Evolutionary conservation across 306 rosid genomes (phyloP), one percentile per base, ranked within the genome.

Genomic region (Benincasa hispida): DNA sequence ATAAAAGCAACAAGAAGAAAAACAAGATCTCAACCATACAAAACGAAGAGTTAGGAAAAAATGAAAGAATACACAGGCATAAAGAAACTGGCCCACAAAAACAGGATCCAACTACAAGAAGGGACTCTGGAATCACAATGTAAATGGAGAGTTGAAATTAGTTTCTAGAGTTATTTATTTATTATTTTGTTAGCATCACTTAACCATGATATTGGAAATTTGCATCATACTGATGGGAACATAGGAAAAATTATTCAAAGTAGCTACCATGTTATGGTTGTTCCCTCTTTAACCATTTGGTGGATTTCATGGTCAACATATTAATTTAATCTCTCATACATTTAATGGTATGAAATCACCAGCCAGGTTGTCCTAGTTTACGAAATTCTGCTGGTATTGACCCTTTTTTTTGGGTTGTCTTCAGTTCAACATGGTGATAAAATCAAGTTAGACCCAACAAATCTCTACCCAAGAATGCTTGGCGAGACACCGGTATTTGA

Each of bases 391-490:
- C 61, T 72, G 47, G 76, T 28, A 72, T 27, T 72, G 45, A 72
- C 57, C 17, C 19, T 0, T 28, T 45, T 72, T 72, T 17, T 85
- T 79, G 76, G 85, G 68, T 84, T 79, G 82, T 83, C 85, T 48
- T 81, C 79, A 55, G 78, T 75, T 67, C 91, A 85, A 86, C 84
- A 80, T 68, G 86, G 85, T 30, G 87, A 83, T 74, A 68, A 74
- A 9, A 81, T 78, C 59, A 79, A 79, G 70, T 81, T 65, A 61
- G 84, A 76, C 78, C 82, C 82, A 65, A 77, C 78, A 60, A 81
- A 57, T 5, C 84, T 86, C 80, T 79, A 75, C 57, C 76, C 65
- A n/a, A 75, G 85, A 51, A 28, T 80, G 73, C 80, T 77, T 72
- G 79, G 32, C 12, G 89, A 72, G 55, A 59, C 53, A 55, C 83